Base-by-base conservation (phyloP, 345 rosid genomes). In the Eucalyptus polyanthemos region DNA sequence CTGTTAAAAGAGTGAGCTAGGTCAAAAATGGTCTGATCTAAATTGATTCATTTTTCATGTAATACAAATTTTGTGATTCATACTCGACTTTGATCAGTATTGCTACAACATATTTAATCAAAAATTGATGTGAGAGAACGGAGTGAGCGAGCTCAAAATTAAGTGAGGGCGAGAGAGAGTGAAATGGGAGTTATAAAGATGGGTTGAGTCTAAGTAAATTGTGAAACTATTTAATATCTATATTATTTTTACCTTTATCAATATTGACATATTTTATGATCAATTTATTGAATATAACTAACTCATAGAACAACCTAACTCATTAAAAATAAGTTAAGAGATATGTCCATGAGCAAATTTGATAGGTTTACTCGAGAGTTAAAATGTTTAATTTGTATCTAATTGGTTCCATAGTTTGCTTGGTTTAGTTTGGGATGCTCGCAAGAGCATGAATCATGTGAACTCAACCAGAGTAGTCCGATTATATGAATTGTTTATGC, bases 21-120 rank as follows among this genome's bases (percentile, higher is more conserved):
- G 6, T 56, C 0, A 56, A 22, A 56, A 4, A 21, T 22, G 0
- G 0, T 22, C 0, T 0, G 0, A 56, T 22, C 12, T 22, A 9
- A 22, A 56, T 56, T 56, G 12, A 56, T 56, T 3, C 0, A 56
- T 9, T 56, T 56, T 24, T 56, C 6, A 56, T 22, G 62, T 2
- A 9, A 22, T 4, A 56, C 0, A 22, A 56, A 56, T 9, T 22
- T 9, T 2, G 27, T 9, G 1, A 22, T 22, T 56, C 1, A 4
- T 22, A 24, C 6, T 22, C 1, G 1, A 56, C 1, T 56, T 56
- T 2, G 3, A 9, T 22, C 1, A 0, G 0, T 56, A 4, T 56
- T 56, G 13, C 3, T 56, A 2, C 12, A 22, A 56, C 29, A 24
- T 24, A 56, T 56, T 56, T 9, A 56, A 56, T 24, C 13, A 4